Evolutionary conservation across 345 rosid species (phyloP).

Genomic region (Arabis hirsuta): DNA sequence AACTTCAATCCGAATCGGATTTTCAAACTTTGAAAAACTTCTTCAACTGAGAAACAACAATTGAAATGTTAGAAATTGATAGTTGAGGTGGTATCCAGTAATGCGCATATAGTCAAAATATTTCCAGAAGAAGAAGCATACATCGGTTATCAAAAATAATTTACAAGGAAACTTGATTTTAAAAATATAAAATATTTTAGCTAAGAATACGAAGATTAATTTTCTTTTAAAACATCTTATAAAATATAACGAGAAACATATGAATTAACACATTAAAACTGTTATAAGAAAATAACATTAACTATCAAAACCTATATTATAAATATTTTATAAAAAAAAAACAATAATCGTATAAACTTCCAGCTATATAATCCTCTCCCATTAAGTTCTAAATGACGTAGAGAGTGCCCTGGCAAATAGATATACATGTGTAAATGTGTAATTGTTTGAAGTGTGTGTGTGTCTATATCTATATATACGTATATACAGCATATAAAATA

Average conservation of each 20-base stretch:
- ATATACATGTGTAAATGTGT: not conserved
- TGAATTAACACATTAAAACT: no score
- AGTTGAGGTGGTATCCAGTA: constrained; percentile 24
- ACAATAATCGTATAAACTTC: not conserved
- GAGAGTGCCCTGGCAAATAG: not conserved
- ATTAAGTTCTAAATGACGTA: constrained; percentile 4
- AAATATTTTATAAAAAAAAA: not conserved
- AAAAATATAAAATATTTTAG: no score
- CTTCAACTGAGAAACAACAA: constrained; percentile 28
- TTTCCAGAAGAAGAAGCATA: constrained; percentile 29
- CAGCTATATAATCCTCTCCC: not conserved
- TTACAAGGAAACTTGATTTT: not conserved
- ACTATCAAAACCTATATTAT: not conserved
- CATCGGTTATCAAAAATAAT: constrained; percentile 11
- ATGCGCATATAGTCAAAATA: constrained; percentile 29
- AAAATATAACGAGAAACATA: no score
- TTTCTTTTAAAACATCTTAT: no score
- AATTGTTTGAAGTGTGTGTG: no score
- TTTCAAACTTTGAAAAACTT: constrained; percentile 5
- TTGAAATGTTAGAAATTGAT: constrained; percentile 6
- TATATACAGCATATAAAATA: no score
- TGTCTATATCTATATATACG: no score
- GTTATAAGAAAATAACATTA: not conserved
- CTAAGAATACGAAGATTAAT: no score
- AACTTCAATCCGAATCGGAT: constrained; percentile 16